Evolutionary conservation across 495 filamentous ascomycete genomes (phyloP).

Genomic region (Penicillium mononematosum): DNA sequence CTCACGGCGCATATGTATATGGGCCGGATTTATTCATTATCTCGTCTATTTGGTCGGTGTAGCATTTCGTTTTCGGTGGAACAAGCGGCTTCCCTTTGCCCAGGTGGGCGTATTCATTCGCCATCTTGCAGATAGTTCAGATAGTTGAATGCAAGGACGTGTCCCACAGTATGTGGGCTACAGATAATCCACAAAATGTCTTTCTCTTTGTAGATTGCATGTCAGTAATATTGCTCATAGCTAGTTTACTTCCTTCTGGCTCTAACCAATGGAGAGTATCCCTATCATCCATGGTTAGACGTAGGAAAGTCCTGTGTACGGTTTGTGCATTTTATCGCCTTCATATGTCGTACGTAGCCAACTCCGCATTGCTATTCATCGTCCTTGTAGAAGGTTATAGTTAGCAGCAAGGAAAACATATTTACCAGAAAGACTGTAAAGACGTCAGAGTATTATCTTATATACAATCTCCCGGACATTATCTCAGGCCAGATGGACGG

Average conservation of each 20-base stretch:
- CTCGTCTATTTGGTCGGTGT: constrained; percentile 17
- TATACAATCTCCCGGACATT: too few relatives aligned
- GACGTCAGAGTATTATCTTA: too few relatives aligned
- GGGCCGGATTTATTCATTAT: constrained; percentile 17
- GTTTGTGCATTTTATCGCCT: too few relatives aligned
- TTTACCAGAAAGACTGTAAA: too few relatives aligned
- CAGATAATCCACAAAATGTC: neutral
- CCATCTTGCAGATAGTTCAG: constrained; percentile 29
- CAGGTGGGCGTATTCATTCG: constrained; percentile 31
- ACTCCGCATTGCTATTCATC: too few relatives aligned
- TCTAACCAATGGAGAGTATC: neutral
- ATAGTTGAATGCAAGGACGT: constrained; percentile 22
- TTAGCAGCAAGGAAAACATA: too few relatives aligned
- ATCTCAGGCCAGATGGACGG: too few relatives aligned
- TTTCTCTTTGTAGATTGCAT: neutral
- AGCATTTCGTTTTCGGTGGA: constrained; percentile 12
- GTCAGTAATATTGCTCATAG: neutral
- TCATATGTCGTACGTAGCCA: too few relatives aligned
- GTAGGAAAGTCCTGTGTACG: too few relatives aligned
- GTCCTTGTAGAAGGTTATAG: too few relatives aligned
- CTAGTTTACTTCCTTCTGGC: neutral
- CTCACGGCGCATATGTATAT: constrained; percentile 6
- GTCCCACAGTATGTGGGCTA: constrained; percentile 14
- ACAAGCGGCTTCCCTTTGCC: constrained; percentile 21
- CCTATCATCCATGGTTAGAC: too few relatives aligned